Conservation (phyloP, 805 yeast species). For the Metschnikowia cerradonensis region DNA sequence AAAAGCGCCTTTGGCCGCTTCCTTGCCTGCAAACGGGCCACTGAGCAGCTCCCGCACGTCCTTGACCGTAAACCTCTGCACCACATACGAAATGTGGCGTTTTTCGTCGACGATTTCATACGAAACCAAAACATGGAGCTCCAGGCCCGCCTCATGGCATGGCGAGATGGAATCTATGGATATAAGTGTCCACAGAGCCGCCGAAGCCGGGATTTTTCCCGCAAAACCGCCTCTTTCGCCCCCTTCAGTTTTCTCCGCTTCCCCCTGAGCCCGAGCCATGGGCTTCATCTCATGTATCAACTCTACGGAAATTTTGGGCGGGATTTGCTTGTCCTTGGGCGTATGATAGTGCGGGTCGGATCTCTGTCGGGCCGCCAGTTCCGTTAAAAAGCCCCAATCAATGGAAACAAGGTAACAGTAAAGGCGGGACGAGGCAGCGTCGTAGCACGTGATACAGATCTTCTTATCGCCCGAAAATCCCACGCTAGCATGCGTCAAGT, state of each 20-base stretch:
- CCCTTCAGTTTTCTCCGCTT: not conserved
- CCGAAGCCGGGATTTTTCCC: not conserved
- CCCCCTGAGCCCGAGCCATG: constrained; percentile 3
- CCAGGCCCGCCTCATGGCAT: constrained; percentile 36
- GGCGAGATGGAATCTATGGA: constrained; percentile 45
- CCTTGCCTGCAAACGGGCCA: constrained; percentile 30
- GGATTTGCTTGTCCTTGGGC: constrained; percentile 40
- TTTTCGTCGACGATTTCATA: constrained; percentile 27
- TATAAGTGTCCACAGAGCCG: not conserved
- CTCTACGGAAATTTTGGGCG: constrained; percentile 38
- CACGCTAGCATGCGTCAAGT: constrained; percentile 40
- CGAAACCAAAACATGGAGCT: constrained; percentile 44
- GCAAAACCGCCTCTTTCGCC: not conserved
- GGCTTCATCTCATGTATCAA: constrained; percentile 29
- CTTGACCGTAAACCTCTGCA: constrained; percentile 28
- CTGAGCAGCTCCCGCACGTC: constrained; percentile 23
- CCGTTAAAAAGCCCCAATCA: constrained; percentile 54
- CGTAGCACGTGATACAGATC: constrained; percentile 42
- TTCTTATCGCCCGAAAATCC: constrained; percentile 50
- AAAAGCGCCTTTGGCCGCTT: constrained; percentile 9
- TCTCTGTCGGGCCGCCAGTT: constrained; percentile 44
- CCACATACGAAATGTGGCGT: constrained; percentile 14
- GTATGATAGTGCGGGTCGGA: constrained; percentile 48
- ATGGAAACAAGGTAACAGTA: constrained; percentile 40
- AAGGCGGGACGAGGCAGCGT: constrained; percentile 31